Conservation (phyloP, 768 basidiomycete genomes). For the Serendipita sp. region DNA sequence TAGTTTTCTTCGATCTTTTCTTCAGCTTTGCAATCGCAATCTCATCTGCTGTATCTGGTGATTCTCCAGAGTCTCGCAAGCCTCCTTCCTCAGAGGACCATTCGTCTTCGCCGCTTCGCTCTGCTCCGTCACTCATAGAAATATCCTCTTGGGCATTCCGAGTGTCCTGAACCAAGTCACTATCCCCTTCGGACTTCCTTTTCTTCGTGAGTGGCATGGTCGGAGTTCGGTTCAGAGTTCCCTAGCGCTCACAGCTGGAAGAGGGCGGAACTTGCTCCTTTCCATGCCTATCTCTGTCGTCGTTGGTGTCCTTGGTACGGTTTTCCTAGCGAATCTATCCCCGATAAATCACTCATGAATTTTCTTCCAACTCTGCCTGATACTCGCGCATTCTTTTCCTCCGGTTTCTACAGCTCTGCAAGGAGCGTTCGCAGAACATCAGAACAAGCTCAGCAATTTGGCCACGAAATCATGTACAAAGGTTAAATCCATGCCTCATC, state of each 20-base stretch:
- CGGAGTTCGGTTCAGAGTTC: not conserved
- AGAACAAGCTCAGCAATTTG: constrained; percentile 47
- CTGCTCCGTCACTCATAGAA: not conserved
- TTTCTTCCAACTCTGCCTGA: too few relatives aligned
- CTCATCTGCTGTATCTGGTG: constrained; percentile 47
- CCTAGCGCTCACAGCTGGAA: not conserved
- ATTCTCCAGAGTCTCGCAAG: constrained; percentile 9
- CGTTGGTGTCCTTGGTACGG: constrained; percentile 13
- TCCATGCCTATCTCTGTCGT: constrained; percentile 8
- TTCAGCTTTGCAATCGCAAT: constrained; percentile 35
- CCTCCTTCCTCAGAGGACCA: not conserved
- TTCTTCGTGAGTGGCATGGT: not conserved
- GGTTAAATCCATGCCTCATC: constrained; percentile 17
- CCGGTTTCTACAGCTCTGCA: constrained; percentile 50
- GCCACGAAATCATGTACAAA: constrained; percentile 29
- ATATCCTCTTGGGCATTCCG: not conserved
- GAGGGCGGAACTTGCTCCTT: not conserved
- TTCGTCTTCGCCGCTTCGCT: not conserved
- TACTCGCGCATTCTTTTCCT: not conserved
- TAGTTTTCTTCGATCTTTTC: constrained; percentile 58
- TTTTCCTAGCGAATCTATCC: not conserved
- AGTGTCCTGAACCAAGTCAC: not conserved
- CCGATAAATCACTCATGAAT: not conserved
- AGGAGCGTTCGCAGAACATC: constrained; percentile 85
- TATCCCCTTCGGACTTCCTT: not conserved